phyloP scores from a whole-genome alignment of 1,284 basidiomycete species.

The Microbotryum scabiosae region DNA sequence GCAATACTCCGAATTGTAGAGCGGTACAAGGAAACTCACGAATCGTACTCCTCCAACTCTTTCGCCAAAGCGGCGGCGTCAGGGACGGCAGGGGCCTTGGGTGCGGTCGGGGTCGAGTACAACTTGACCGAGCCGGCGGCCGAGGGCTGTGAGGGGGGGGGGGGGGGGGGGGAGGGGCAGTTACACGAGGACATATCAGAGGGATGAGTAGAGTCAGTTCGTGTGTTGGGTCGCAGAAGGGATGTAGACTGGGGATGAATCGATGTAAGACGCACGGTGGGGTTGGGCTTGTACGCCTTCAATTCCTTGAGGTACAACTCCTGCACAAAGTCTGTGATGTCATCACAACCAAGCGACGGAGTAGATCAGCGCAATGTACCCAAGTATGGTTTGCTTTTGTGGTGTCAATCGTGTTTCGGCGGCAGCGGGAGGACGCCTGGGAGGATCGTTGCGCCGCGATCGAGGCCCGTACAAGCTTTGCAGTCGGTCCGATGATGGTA shows the following conservation, averaged over 20 bases:
- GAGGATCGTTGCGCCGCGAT: no score
- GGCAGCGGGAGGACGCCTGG: no score
- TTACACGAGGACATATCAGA: neutral
- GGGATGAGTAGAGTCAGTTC: neutral
- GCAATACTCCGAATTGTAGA: no score
- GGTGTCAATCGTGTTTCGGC: no score
- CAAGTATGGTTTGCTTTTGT: no score
- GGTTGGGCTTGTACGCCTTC: conserved; percentile 44
- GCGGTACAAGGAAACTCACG: conserved; percentile 16
- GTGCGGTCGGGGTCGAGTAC: conserved; percentile 41
- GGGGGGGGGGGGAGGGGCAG: no score
- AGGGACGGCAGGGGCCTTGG: conserved; percentile 40
- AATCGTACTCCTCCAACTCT: conserved; percentile 42
- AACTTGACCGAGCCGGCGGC: conserved; percentile 41
- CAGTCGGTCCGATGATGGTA: neutral
- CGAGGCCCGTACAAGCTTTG: neutral
- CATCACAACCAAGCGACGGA: neutral
- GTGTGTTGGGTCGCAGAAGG: neutral
- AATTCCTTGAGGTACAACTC: conserved; percentile 45
- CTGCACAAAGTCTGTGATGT: conserved; percentile 42
- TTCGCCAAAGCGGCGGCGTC: conserved; percentile 41
- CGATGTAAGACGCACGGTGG: conserved; percentile 33
- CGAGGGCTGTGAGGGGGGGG: no score
- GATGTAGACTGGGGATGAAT: neutral
- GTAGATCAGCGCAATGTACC: neutral